These are phyloP conservation scores for Epithele typhae DNA, from an alignment of 768 basidiomycete genomes.

Conservation along the genomic window DNA sequence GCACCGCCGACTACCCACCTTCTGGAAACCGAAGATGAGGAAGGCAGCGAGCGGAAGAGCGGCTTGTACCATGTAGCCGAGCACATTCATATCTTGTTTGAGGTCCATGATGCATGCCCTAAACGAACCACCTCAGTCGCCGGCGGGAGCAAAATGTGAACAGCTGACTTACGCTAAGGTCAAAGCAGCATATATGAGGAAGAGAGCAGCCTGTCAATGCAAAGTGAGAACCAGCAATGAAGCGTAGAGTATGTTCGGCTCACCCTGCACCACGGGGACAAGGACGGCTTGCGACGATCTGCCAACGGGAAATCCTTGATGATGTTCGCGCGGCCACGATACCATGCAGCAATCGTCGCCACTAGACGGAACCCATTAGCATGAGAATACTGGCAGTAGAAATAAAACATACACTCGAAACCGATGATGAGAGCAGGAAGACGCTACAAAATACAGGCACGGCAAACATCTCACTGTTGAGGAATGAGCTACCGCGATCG, in stretches of 20 bases:
- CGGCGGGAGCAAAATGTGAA: no score
- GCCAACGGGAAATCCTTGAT: constrained; percentile 18
- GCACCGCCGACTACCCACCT: constrained; percentile 26
- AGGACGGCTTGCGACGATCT: constrained; percentile 8
- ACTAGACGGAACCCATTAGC: constrained; percentile 28
- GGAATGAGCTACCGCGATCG: background rate
- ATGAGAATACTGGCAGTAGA: background rate
- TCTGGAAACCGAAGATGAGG: constrained; percentile 46
- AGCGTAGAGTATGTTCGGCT: background rate
- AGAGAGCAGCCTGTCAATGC: constrained; percentile 27
- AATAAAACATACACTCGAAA: constrained; percentile 39
- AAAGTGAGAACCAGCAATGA: background rate
- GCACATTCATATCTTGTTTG: constrained; percentile 17
- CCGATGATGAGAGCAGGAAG: constrained; percentile 35
- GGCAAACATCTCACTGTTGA: constrained; percentile 18
- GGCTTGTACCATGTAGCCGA: constrained; percentile 47
- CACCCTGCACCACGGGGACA: constrained; percentile 23
- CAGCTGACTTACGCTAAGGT: constrained; percentile 35
- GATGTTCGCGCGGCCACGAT: constrained; percentile 31
- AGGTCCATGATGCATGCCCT: constrained; percentile 18
- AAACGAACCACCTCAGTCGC: background rate
- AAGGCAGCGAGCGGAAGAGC: constrained; percentile 47
- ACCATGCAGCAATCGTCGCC: constrained; percentile 40
- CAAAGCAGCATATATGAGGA: constrained; percentile 41
- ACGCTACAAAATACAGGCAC: constrained; percentile 43